phyloP scores from a whole-genome alignment of 2,329 filamentous ascomycete genomes.

The Diaporthe vaccinii region DNA sequence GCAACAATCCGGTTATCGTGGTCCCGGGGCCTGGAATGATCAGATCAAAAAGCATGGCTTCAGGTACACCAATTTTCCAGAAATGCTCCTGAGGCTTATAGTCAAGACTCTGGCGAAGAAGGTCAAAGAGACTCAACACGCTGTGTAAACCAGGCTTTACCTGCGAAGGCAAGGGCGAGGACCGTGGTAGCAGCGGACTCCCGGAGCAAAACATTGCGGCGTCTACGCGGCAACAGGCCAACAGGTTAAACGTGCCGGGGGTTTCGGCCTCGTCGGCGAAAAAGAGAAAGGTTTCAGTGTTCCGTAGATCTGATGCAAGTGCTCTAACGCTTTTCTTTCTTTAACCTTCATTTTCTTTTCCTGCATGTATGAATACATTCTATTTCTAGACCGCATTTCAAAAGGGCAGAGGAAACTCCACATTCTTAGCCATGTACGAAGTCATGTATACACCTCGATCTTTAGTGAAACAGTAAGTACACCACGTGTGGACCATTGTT shows the following conservation, averaged over 20 bases:
- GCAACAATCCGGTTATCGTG: neutral
- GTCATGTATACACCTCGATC: slow-evolving; percentile 1
- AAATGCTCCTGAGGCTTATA: neutral
- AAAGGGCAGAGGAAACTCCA: neutral
- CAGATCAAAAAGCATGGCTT: neutral
- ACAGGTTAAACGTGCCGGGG: neutral
- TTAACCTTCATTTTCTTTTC: too few relatives aligned
- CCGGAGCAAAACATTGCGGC: rapidly evolving
- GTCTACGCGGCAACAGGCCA: neutral
- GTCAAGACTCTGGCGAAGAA: neutral
- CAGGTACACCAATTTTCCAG: neutral
- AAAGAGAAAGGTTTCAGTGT: neutral
- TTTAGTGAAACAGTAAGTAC: neutral
- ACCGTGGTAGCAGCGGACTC: too few relatives aligned
- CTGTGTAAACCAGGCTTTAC: too few relatives aligned
- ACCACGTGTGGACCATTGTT: neutral
- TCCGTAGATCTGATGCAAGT: too few relatives aligned
- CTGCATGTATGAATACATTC: too few relatives aligned
- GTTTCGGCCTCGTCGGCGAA: neutral
- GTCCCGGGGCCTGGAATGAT: neutral
- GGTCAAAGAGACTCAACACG: neutral
- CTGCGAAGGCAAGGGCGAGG: neutral
- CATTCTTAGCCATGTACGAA: neutral
- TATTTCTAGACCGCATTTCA: too few relatives aligned
- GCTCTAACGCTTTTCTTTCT: too few relatives aligned